These are phyloP conservation scores for Scheffersomyces titani DNA, from an alignment of 1,139 yeast genomes.

Conservation along the genomic window DNA sequence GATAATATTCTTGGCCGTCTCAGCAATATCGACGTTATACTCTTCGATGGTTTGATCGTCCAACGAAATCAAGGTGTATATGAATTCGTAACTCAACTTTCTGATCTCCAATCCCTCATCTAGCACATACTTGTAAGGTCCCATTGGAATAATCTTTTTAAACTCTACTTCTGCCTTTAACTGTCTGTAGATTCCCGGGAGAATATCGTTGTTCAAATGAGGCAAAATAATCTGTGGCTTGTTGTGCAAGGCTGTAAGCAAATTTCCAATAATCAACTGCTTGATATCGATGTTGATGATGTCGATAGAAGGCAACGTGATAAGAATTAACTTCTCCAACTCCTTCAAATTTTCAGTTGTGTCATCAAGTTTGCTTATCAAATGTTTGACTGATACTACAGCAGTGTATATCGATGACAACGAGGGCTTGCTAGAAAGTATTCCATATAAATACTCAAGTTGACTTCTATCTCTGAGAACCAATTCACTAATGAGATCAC, in stretches of 20 bases:
- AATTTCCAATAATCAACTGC: slow-evolving; percentile 59
- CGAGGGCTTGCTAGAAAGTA: slow-evolving; percentile 15
- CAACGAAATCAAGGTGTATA: slow-evolving; percentile 52
- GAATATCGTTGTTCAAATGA: slow-evolving; percentile 13
- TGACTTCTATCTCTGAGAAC: slow-evolving; percentile 5
- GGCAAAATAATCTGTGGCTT: slow-evolving; percentile 14
- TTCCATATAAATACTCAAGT: slow-evolving; percentile 14
- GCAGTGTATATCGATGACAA: slow-evolving; percentile 28
- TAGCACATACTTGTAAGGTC: slow-evolving; percentile 81
- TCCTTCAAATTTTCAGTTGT: slow-evolving; percentile 11
- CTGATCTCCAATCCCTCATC: slow-evolving; percentile 80
- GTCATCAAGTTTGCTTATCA: slow-evolving; percentile 24
- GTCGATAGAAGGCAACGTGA: slow-evolving; percentile 14
- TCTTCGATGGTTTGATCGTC: slow-evolving; percentile 21
- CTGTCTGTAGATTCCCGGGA: slow-evolving; percentile 58
- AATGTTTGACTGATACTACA: slow-evolving; percentile 35
- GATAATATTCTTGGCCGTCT: slow-evolving; percentile 30
- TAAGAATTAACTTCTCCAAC: slow-evolving; percentile 12
- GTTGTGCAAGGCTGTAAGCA: slow-evolving; percentile 62
- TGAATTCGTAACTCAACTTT: slow-evolving; percentile 70
- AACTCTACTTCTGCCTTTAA: slow-evolving; percentile 57
- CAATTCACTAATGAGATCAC: slow-evolving; percentile 14
- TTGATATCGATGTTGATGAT: slow-evolving; percentile 42
- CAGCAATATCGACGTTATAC: slow-evolving; percentile 20
- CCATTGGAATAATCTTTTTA: slow-evolving; percentile 74